These are phyloP conservation scores for Rostrohypoxylon terebratum DNA, from an alignment of 495 filamentous ascomycete species.

Conservation along the genomic window DNA sequence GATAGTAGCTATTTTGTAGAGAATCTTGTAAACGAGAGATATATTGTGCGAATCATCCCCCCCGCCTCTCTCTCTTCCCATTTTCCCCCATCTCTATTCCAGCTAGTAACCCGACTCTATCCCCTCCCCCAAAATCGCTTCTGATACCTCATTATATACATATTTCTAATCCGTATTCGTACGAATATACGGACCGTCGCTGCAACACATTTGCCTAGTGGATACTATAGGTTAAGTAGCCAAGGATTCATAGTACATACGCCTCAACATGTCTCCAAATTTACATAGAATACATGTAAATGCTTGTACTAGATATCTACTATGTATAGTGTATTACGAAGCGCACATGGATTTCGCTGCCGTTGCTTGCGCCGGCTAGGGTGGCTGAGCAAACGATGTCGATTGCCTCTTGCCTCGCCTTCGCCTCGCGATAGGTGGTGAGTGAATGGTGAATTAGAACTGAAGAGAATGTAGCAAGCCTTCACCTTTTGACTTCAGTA, in stretches of 20 bases:
- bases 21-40: slow-evolving; percentile 18
- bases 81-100: neutral
- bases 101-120: neutral
- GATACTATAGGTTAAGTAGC: slow-evolving; percentile 14
- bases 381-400: slow-evolving; percentile 35
- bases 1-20: no score
- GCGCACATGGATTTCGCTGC: slow-evolving; percentile 16
- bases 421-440: neutral
- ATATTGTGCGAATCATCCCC: slow-evolving; percentile 25
- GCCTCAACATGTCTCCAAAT: slow-evolving; percentile 22
- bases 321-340: slow-evolving; percentile 8
- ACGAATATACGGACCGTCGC: slow-evolving; percentile 1
- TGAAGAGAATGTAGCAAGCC: neutral
- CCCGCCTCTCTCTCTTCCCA: slow-evolving; percentile 10
- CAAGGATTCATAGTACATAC: slow-evolving; percentile 26
- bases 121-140: neutral
- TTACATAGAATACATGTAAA: slow-evolving; percentile 3
- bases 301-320: neutral
- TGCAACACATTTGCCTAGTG: slow-evolving; percentile 13
- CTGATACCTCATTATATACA: neutral
- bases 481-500: neutral
- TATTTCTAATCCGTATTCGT: slow-evolving; percentile 16
- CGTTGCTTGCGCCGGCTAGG: slow-evolving; percentile 22
- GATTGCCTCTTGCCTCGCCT: neutral
- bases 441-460: neutral